Base-by-base conservation (phyloP, 2,329 filamentous ascomycete species). In the Lachnellula willkommii region DNA sequence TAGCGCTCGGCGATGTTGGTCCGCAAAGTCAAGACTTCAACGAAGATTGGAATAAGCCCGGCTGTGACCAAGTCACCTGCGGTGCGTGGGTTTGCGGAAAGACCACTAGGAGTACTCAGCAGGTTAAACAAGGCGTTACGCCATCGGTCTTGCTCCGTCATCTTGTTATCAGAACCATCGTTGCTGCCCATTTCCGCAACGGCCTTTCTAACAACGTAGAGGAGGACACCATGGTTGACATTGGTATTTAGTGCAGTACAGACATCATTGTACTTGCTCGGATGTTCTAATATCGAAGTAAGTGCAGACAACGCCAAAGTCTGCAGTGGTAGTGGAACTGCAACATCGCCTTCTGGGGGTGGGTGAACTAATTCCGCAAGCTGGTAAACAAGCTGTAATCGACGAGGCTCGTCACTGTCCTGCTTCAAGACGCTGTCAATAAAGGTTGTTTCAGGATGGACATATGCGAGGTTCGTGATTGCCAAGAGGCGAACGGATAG, bases 211-310 rank as follows among this genome's bases (percentile, higher is more conserved):
- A 96, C 87, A 63, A 96, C 82, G 67, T 96, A 97, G 63, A 97
- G 87, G 46, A 99, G 79, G 32, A 97, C 88, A 14, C 94, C 95
- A 66, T 99, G 95, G 66, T 95, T 97, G 39, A 97, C 93, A 64
- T 93, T 96, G 53, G 95, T 90, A 66, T 91, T 95, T 43, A 99
- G 77, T n/a, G 94, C 91, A 43, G 90, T 85, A 60, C 91, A 85
- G 24, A 99, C 87, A 69, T 99, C 94, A 36, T 84, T 77, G 32
- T 87, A 82, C 67, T 90, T 92, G 55, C 80, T 76, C 88, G 87
- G 69, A 90, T 90, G 68, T 84, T 88, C 6, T n/a, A 89, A 84
- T 55, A 99, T 79, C n/a, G 90, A 89, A 69, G 96, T 91, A 50
- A 99, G 77, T 1, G 93, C 81, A 51, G 84, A 82, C 52, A 99